phyloP scores from a whole-genome alignment of 768 basidiomycete genomes.

The Boletellus ananas region DNA sequence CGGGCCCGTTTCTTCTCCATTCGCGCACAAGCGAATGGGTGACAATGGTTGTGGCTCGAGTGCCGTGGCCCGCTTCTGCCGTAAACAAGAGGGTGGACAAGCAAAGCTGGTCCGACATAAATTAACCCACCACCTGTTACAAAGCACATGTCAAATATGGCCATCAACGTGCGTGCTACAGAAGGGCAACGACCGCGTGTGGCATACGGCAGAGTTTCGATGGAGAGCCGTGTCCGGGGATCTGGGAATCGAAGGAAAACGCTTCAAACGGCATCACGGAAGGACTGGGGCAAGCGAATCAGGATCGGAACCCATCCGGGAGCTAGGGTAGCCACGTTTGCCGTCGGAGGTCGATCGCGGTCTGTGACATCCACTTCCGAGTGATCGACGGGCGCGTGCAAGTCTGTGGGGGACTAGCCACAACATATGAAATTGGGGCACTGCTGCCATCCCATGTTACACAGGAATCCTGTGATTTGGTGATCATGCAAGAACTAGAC shows the following conservation, averaged over 20 bases:
- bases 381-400: constrained; percentile 51
- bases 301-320: neutral
- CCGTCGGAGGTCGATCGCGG: constrained; percentile 28
- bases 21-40: neutral
- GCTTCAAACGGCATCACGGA: neutral
- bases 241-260: neutral
- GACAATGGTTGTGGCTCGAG: neutral
- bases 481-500: neutral
- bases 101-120: constrained; percentile 2
- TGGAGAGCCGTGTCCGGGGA: constrained; percentile 1
- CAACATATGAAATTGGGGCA: constrained; percentile 50
- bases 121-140: neutral
- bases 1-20: constrained; percentile 10
- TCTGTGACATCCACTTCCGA: constrained; percentile 40
- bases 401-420: constrained; percentile 36
- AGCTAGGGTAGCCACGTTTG: constrained; percentile 31
- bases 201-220: neutral
- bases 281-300: neutral
- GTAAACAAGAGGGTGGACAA: constrained; percentile 7
- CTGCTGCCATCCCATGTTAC: constrained; percentile 10
- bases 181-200: neutral
- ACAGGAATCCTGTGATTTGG: too few relatives aligned
- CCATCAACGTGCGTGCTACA: neutral
- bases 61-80: neutral
- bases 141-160: neutral